Conservation (phyloP, 192 early-diverging fungal genomes). For the Entomortierella lignicola region DNA sequence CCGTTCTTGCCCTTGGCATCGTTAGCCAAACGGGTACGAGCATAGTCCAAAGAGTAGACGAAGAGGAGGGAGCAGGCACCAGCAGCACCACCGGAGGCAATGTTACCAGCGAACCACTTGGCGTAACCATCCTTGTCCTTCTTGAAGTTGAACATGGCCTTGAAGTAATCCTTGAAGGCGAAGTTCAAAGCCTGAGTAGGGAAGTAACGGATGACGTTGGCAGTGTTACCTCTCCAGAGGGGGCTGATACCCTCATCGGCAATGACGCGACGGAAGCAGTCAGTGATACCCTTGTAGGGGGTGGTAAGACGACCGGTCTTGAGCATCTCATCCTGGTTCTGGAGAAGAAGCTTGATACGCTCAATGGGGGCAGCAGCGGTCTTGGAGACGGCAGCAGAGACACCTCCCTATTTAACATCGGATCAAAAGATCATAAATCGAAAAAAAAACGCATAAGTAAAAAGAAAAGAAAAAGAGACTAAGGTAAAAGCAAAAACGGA, state of each 20-base stretch:
- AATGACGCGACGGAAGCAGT: slow-evolving; percentile 91
- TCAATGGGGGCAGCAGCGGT: slow-evolving; percentile 98
- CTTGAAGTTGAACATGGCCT: slow-evolving; percentile 93
- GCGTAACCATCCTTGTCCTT: slow-evolving; percentile 84
- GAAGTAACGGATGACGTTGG: slow-evolving; percentile 99
- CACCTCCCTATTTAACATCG: slow-evolving; percentile 89
- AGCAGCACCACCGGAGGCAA: slow-evolving; percentile 96
- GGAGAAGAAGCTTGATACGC: slow-evolving; percentile 97
- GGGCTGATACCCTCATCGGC: slow-evolving; percentile 85
- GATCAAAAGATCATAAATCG: slow-evolving; percentile 1
- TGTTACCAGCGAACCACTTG: slow-evolving; percentile 93
- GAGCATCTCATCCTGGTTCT: slow-evolving; percentile 93
- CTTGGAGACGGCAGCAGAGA: slow-evolving; percentile 98
- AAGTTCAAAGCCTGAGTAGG: slow-evolving; percentile 99
- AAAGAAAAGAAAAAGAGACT: background rate
- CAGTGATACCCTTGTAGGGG: slow-evolving; percentile 95
- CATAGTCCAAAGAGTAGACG: slow-evolving; percentile 98
- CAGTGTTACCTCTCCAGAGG: slow-evolving; percentile 94
- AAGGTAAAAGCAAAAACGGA: slow-evolving; percentile 20
- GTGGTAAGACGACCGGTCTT: slow-evolving; percentile 79
- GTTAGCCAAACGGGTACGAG: slow-evolving; percentile 98
- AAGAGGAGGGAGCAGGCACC: slow-evolving; percentile 78
- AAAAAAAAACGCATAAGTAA: background rate
- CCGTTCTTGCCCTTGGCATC: slow-evolving; percentile 84
- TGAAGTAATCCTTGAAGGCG: slow-evolving; percentile 99